These are phyloP conservation scores for Barnettozyma wickerhamii DNA, from an alignment of 805 yeast species.

Conservation along the genomic window DNA sequence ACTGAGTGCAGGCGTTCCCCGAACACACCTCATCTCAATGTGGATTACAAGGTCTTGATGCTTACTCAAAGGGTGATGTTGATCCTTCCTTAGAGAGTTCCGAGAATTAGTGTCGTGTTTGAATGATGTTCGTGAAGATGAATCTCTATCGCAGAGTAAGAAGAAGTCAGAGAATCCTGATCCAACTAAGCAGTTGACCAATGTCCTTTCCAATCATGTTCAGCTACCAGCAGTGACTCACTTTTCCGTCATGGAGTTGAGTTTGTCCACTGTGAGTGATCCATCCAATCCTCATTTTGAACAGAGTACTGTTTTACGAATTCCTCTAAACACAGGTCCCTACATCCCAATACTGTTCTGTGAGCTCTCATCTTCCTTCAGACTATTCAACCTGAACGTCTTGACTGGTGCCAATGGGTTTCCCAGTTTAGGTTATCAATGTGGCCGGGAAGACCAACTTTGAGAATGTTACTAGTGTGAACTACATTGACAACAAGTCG, in stretches of 20 bases:
- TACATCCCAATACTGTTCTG: slow-evolving; percentile 64
- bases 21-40: slow-evolving; percentile 65
- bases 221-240: slow-evolving; percentile 40
- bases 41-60: slow-evolving; percentile 92
- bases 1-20: slow-evolving; percentile 30
- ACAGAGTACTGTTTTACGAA: slow-evolving; percentile 41
- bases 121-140: slow-evolving; percentile 41
- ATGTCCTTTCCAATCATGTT: slow-evolving; percentile 42
- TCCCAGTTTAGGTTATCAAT: slow-evolving; percentile 13
- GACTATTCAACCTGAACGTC: slow-evolving; percentile 49
- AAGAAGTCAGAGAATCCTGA: slow-evolving; percentile 21
- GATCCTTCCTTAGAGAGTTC: slow-evolving; percentile 79
- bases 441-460: not conserved
- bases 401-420: slow-evolving; percentile 54
- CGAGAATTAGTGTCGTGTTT: slow-evolving; percentile 62
- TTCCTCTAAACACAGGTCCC: slow-evolving; percentile 58
- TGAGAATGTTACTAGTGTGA: slow-evolving; percentile 39
- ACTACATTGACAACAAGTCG: slow-evolving; percentile 37
- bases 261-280: slow-evolving; percentile 63
- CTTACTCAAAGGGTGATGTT: slow-evolving; percentile 70
- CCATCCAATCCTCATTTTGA: slow-evolving; percentile 38
- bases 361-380: slow-evolving; percentile 48
- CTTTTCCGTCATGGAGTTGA: slow-evolving; percentile 55
- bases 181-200: slow-evolving; percentile 37
- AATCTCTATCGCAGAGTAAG: slow-evolving; percentile 23